These are phyloP conservation scores for Kluyveromyces sp. DNA, from an alignment of 1,139 yeast genomes.

Conservation along the genomic window DNA sequence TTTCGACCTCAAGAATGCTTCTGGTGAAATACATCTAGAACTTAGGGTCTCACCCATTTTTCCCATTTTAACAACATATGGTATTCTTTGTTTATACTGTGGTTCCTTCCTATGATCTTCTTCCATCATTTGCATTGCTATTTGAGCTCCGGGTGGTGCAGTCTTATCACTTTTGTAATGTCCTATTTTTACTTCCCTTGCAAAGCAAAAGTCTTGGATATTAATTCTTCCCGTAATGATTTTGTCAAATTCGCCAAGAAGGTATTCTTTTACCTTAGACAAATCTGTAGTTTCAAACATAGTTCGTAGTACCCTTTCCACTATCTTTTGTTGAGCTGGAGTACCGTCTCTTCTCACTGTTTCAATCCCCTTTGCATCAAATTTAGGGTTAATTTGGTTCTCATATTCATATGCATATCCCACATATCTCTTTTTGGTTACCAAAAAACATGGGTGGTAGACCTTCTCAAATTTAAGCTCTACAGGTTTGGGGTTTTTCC, in stretches of 20 bases:
- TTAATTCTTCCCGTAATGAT: constrained; percentile 55
- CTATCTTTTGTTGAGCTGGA: constrained; percentile 81
- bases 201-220: constrained; percentile 81
- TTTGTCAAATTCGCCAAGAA: constrained; percentile 57
- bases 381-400: constrained; percentile 49
- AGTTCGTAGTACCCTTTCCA: constrained; percentile 58
- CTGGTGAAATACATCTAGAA: constrained; percentile 78
- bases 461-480: constrained; percentile 86
- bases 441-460: constrained; percentile 73
- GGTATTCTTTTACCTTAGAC: constrained; percentile 58
- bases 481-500: constrained; percentile 72
- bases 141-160: constrained; percentile 87
- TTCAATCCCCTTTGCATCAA: constrained; percentile 96
- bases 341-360: constrained; percentile 91
- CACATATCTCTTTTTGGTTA: constrained; percentile 85
- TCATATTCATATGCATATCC: constrained; percentile 68
- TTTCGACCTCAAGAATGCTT: constrained; percentile 47
- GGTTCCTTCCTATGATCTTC: constrained; percentile 72
- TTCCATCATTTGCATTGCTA: constrained; percentile 55
- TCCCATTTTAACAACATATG: constrained; percentile 73
- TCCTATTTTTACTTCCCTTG: constrained; percentile 83
- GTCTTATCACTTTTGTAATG: constrained; percentile 62
- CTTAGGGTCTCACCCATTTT: constrained; percentile 55
- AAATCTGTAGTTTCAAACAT: constrained; percentile 69
- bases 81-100: constrained; percentile 81